Percentiles rank a stretch among this genome's conserved stretches.
Evolutionary conservation across 83 land plant species (phyloP).

Genomic region (Picea abies): DNA sequence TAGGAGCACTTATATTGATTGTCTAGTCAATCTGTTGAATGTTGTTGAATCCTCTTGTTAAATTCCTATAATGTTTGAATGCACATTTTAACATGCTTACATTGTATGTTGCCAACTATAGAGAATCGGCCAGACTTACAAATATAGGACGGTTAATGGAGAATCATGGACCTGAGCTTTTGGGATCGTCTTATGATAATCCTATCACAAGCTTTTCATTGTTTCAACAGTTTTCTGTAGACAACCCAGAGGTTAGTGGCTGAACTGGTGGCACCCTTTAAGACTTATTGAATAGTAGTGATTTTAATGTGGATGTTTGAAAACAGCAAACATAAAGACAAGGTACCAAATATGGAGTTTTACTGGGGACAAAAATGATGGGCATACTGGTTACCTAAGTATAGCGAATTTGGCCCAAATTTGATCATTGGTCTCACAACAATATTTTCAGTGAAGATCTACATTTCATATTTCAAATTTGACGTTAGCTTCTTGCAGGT

Average conservation of each 20-base stretch:
- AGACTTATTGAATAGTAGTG: neutral
- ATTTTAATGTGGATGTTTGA: conserved; percentile 3
- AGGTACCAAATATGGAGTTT: neutral
- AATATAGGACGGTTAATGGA: conserved; percentile 83
- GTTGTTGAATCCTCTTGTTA: no score
- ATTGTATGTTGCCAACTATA: conserved; percentile 18
- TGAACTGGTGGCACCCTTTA: neutral
- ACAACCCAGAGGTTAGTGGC: conserved; percentile 70
- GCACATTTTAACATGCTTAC: no score
- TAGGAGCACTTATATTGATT: no score
- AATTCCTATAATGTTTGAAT: no score
- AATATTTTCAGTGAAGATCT: neutral
- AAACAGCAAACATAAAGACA: conserved; percentile 7
- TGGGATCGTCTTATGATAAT: conserved; percentile 70
- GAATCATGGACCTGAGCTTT: conserved; percentile 58
- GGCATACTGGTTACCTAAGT: neutral
- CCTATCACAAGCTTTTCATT: conserved; percentile 69
- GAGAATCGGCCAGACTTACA: conserved; percentile 59
- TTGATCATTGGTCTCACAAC: neutral
- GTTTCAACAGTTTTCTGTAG: conserved; percentile 70
- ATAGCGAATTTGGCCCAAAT: neutral
- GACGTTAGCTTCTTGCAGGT: conserved; percentile 45
- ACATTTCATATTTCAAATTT: neutral
- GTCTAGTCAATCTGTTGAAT: no score
- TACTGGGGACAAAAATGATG: neutral